Evolutionary conservation across 345 rosid species (phyloP).

Genomic region (Brassica cretica): DNA sequence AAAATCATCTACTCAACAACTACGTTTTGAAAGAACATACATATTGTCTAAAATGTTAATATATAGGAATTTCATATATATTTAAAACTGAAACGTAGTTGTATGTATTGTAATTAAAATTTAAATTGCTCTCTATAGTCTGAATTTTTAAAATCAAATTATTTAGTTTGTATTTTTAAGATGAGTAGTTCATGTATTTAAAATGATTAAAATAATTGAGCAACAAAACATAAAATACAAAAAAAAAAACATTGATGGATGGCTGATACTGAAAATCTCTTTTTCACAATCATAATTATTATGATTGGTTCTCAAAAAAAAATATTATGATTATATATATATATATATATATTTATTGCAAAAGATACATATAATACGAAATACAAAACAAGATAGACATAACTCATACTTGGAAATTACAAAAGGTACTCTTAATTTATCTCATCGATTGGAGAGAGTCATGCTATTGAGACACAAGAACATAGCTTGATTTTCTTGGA

Average conservation of each 20-base stretch:
- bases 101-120: no score
- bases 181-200: no score
- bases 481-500: not conserved
- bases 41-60: no score
- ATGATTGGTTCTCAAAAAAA: no score
- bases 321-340: not conserved
- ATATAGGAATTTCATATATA: no score
- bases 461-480: not conserved
- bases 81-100: no score
- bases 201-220: not conserved
- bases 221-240: not conserved
- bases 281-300: not conserved
- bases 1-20: no score
- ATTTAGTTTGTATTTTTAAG: no score
- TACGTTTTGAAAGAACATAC: no score
- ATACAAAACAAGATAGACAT: slow-evolving; percentile 1
- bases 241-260: not conserved
- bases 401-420: not conserved
- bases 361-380: not conserved
- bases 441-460: not conserved
- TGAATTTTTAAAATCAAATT: no score
- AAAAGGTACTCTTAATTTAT: not conserved
- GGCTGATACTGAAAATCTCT: not conserved
- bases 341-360: no score
- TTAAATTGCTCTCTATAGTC: no score